Conservation (phyloP, 2,329 filamentous ascomycete species). For the Plectosphaerella cucumerina region DNA sequence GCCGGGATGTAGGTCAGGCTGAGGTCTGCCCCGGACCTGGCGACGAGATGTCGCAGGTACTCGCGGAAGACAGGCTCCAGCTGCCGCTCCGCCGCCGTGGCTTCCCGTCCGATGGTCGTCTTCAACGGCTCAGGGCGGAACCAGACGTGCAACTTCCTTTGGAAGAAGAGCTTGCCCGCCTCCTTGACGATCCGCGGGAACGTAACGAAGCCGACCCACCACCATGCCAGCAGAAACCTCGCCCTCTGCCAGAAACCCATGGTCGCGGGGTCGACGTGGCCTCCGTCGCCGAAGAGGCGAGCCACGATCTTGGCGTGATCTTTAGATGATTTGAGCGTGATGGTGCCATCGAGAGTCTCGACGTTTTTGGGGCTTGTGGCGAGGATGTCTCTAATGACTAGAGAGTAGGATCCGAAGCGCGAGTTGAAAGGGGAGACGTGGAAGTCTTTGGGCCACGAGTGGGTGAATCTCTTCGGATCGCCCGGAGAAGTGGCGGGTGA, state of each 20-base stretch:
- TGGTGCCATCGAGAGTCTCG: constrained; percentile 50
- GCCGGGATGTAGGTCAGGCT: constrained; percentile 50
- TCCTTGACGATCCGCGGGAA: constrained; percentile 62
- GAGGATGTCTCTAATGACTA: constrained; percentile 46
- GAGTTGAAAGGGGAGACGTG: constrained; percentile 75
- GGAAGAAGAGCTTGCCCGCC: constrained; percentile 53
- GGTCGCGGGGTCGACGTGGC: constrained; percentile 42
- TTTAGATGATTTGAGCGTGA: constrained; percentile 58
- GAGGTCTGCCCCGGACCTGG: constrained; percentile 37
- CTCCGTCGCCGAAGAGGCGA: constrained; percentile 49
- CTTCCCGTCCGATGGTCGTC: constrained; percentile 49
- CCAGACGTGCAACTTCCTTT: constrained; percentile 57
- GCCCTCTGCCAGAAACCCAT: constrained; percentile 39
- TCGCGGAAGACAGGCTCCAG: constrained; percentile 43
- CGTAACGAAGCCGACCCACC: constrained; percentile 64
- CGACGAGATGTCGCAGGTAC: constrained; percentile 47
- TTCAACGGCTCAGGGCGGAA: constrained; percentile 58
- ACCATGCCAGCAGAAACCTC: constrained; percentile 52
- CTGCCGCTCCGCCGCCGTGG: constrained; percentile 42
- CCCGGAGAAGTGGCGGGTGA: constrained; percentile 4
- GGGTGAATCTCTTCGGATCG: constrained; percentile 27
- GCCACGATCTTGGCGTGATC: constrained; percentile 57
- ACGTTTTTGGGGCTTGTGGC: constrained; percentile 13
- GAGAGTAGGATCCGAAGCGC: constrained; percentile 49
- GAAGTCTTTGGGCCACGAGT: constrained; percentile 65